These are phyloP conservation scores for Paramecium sexaurelia DNA, from an alignment of 73 alveolate genomes.

Conservation along the genomic window DNA sequence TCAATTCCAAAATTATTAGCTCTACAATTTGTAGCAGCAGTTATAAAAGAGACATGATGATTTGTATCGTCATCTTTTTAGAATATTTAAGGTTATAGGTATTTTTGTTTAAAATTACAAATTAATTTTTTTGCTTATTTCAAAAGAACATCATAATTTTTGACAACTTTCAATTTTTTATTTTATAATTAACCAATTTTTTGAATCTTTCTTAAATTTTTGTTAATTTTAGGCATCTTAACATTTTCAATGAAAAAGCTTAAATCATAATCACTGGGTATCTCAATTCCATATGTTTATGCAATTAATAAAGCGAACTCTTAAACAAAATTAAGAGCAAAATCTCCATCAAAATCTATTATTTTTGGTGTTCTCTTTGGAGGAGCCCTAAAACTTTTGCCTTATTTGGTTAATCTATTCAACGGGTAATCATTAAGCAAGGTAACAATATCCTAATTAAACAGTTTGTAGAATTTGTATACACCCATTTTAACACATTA, in stretches of 20 bases:
- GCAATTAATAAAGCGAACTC: constrained; percentile 85
- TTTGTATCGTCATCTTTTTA: constrained; percentile 94
- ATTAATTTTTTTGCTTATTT: constrained; percentile 49
- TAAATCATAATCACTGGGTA: constrained; percentile 63
- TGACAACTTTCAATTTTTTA: constrained; percentile 62
- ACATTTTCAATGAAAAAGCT: background rate
- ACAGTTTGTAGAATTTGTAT: constrained; percentile 74
- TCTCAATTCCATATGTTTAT: constrained; percentile 73
- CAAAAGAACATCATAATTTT: constrained; percentile 66
- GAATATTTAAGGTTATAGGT: constrained; percentile 75
- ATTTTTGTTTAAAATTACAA: constrained; percentile 24
- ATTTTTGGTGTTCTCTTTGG: constrained; percentile 93
- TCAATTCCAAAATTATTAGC: constrained; percentile 81
- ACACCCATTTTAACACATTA: constrained; percentile 82
- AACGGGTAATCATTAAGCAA: constrained; percentile 86
- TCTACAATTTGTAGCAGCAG: constrained; percentile 90
- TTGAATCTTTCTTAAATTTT: constrained; percentile 73
- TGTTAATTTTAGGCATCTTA: constrained; percentile 70
- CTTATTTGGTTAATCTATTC: constrained; percentile 87
- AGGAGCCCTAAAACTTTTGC: constrained; percentile 96
- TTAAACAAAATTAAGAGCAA: constrained; percentile 78
- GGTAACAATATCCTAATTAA: constrained; percentile 73
- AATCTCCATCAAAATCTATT: constrained; percentile 72
- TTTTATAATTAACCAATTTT: constrained; percentile 73
- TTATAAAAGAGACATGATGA: constrained; percentile 90